These are phyloP conservation scores for Lentinula raphanica DNA, from an alignment of 768 basidiomycete species.

Conservation along the genomic window DNA sequence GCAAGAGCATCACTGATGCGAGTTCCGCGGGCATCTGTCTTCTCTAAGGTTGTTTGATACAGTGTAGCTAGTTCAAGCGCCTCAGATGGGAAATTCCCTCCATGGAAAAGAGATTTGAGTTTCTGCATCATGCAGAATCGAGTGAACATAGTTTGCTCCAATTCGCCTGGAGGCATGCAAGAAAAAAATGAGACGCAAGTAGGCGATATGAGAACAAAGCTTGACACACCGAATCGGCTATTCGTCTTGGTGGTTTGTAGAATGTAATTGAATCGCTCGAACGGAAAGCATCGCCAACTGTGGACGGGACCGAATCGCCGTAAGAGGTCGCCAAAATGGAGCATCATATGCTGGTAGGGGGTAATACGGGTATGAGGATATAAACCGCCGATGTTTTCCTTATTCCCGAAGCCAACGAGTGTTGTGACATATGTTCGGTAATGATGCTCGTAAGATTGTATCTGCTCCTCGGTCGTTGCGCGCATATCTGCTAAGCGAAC, in stretches of 20 bases:
- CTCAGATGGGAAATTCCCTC: background rate
- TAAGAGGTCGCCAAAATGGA: constrained; percentile 31
- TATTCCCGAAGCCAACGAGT: constrained; percentile 9
- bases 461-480: constrained; percentile 15
- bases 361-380: constrained; percentile 24
- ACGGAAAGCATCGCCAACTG: constrained; percentile 30
- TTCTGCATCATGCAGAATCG: constrained; percentile 20
- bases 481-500: constrained; percentile 24
- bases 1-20: constrained; percentile 4
- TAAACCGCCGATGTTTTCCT: constrained; percentile 8
- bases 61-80: background rate
- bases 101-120: constrained; percentile 12
- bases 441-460: constrained; percentile 20
- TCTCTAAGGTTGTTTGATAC: constrained; percentile 6
- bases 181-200: too few relatives aligned
- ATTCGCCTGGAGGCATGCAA: constrained; percentile 15
- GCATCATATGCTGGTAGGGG: constrained; percentile 34
- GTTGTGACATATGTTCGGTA: constrained; percentile 27
- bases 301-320: constrained; percentile 29
- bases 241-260: constrained; percentile 27
- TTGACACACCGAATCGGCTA: constrained; percentile 25
- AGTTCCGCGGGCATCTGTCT: constrained; percentile 13
- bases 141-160: constrained; percentile 23
- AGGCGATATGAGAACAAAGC: too few relatives aligned
- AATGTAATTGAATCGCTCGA: constrained; percentile 29